Evolutionary conservation across 805 yeast genomes (phyloP), one percentile per base, ranked within the genome.

Genomic region (Phaffomyces thermotolerans): DNA sequence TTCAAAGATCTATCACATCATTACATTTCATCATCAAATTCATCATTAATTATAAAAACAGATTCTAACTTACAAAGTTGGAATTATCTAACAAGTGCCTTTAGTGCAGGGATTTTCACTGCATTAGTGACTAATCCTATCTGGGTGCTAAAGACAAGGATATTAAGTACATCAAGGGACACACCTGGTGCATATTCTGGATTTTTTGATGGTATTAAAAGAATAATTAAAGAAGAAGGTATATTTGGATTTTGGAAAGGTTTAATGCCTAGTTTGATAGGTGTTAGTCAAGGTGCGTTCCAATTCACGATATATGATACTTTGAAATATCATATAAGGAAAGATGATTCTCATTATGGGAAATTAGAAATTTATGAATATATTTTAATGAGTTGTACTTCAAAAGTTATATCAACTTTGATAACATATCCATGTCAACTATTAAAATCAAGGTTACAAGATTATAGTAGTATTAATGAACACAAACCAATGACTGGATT

Each of bases 81-180:
- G 43, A 69, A 72, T 47, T 78, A 78, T 60, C 53, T 82, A 25
- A 42, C 65, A 4, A 65, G 82, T 39, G 84, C 89, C 2, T 72
- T 79, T 39, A 50, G 71, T 2, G 89, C 97, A 0, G 99, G 99
- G 0, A 56, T 79, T 34, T 55, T 79, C 6, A 87, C 96, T 0
- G 75, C 95, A 1, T 43, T 87, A 0, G 35, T 85, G 14, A 90
- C 99, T 1, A 93, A 89, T 58, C 99, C 99, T 1, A 75, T 91
- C 10, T 91, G 99, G 99, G 96, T 93, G 2, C 61, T 93, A 17
- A 93, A 93, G 62, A 93, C 99, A 0, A 71, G 98, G 48, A 82
- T 91, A 14, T 33, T 56, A 30, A 45, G 57, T 25, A 59, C 62
- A 3, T 63, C 75, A 2, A 63, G 65, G 33, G 47, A 47, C 2